Conservation (phyloP, 176 grass and related monocot species). For the barley (Hordeum vulgare) region MorexV3_pseudomolecules_assembly NC_058520.1:450123826-450124325, state of each 20-base stretch:
- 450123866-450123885: background rate
- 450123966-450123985: background rate
- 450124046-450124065: background rate
- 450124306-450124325: no score
- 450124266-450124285: no score
- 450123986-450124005: background rate
- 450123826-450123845: background rate
- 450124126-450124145: background rate
- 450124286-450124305: no score
- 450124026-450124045: background rate
- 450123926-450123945: background rate
- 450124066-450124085: background rate
- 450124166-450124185: background rate
- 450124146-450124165: background rate
- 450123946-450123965: background rate
- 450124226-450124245: no score
- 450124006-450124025: background rate
- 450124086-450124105: background rate
- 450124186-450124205: background rate
- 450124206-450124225: background rate
- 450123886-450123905: background rate
- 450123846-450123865: background rate
- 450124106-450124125: background rate
- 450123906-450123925: background rate
- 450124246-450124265: no score